Evolutionary conservation across 257 asterid species (phyloP), one percentile per base, ranked within the genome.

Genomic region (Hygrophila difformis): DNA sequence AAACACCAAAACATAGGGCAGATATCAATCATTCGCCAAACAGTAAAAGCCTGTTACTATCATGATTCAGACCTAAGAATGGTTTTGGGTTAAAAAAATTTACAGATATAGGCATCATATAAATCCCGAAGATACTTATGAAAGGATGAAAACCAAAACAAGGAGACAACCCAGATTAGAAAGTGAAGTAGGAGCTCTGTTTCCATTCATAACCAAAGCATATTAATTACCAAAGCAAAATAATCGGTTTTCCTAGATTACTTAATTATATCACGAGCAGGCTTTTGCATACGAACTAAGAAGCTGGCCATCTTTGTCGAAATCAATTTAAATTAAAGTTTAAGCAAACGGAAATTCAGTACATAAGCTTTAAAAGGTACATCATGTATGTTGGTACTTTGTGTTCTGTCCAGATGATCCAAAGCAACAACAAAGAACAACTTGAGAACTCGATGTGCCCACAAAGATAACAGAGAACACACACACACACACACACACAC

Each of bases 331-430:
- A 18, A 41, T 18, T 13, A 41, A 41, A 18, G 18, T 18, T 4
- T 8, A 41, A 8, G 28, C 23, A 19, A 9, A 4, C 9, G 6
- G 47, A 41, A 41, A 41, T 7, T 41, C 26, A 15, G n/a, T n/a
- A 10, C 12, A 15, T 43, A 8, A 43, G 12, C 17, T 19, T 20
- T 8, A 40, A 13, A 40, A 7, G 9, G 6, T 37, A 50, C 17
- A 11, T 19, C 22, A 8, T 36, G 20, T 36, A 21, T n/a, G 56
- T 11, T 26, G 12, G 13, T 21, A 36, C 23, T 8, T 21, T 21
- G 36, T 15, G n/a, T n/a, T n/a, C n/a, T n/a, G n/a, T n/a, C 21
- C 8, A 50, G 35, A 50, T 22, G 39, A 47, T 39, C 39, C 18
- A 15, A 6, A 23, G 39, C 44, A 51, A 51, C 49, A 15, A 40